Conservation (phyloP, 345 rosid species). For the Luvunga scandens region DNA sequence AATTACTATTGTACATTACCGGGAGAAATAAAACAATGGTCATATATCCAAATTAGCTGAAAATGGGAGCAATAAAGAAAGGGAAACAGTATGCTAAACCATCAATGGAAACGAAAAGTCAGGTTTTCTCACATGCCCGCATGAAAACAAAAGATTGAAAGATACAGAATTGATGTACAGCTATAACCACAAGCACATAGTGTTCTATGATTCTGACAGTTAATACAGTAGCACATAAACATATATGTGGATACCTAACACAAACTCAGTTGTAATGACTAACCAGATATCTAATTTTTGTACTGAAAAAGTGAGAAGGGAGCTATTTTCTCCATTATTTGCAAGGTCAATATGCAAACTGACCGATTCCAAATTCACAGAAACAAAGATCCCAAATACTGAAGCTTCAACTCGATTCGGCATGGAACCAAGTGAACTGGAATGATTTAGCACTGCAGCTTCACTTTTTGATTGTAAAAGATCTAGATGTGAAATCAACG, state of each 20-base stretch:
- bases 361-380: conserved; percentile 45
- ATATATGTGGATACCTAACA: background rate
- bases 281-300: conserved; percentile 57
- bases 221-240: background rate
- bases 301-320: conserved; percentile 42
- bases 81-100: background rate
- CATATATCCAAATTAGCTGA: background rate
- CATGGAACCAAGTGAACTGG: conserved; percentile 13
- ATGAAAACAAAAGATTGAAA: background rate
- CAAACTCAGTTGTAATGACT: background rate
- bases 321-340: conserved; percentile 62
- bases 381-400: conserved; percentile 45
- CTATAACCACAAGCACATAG: background rate
- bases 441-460: conserved; percentile 14
- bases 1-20: background rate
- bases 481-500: conserved; percentile 51
- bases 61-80: background rate
- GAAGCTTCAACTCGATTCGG: conserved; percentile 30
- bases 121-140: background rate
- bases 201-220: background rate
- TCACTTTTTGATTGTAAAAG: conserved; percentile 36
- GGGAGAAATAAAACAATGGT: background rate
- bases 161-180: background rate
- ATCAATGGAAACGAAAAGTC: background rate
- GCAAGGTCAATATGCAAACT: conserved; percentile 59